phyloP scores from a whole-genome alignment of 305 asterid genomes.

The Solanum aculeatissimum region DNA sequence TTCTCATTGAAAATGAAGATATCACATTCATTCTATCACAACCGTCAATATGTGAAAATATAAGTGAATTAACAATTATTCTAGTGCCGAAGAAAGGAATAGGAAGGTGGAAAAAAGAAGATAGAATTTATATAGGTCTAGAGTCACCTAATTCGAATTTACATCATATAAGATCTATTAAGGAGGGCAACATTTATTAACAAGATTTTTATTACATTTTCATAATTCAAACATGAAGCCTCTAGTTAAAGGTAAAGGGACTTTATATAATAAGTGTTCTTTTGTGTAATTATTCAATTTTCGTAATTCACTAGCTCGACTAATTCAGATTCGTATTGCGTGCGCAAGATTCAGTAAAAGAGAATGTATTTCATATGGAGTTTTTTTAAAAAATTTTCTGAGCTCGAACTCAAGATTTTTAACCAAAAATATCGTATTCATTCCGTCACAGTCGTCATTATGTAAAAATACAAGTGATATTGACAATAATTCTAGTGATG shows the following conservation, averaged over 20 bases:
- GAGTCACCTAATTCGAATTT: background rate
- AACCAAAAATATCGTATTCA: background rate
- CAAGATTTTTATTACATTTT: background rate
- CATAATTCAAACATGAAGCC: rapidly evolving
- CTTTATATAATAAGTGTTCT: background rate
- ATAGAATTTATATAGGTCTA: background rate
- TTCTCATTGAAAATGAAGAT: background rate
- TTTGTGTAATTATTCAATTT: background rate
- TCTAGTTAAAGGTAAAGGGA: background rate
- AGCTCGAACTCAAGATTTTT: rapidly evolving
- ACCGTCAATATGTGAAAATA: background rate
- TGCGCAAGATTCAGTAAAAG: background rate
- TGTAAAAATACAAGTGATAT: background rate
- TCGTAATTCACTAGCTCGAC: rapidly evolving
- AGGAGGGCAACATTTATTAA: rapidly evolving
- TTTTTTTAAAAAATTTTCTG: background rate
- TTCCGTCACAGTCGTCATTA: background rate
- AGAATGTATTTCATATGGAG: background rate
- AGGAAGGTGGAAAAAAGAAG: background rate
- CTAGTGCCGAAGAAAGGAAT: background rate
- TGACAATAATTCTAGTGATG: background rate
- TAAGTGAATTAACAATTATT: background rate
- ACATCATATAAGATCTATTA: background rate
- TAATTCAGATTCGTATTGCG: background rate
- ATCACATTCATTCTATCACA: background rate